Conservation (phyloP, 768 basidiomycete genomes). For the Harrya chromipes region DNA sequence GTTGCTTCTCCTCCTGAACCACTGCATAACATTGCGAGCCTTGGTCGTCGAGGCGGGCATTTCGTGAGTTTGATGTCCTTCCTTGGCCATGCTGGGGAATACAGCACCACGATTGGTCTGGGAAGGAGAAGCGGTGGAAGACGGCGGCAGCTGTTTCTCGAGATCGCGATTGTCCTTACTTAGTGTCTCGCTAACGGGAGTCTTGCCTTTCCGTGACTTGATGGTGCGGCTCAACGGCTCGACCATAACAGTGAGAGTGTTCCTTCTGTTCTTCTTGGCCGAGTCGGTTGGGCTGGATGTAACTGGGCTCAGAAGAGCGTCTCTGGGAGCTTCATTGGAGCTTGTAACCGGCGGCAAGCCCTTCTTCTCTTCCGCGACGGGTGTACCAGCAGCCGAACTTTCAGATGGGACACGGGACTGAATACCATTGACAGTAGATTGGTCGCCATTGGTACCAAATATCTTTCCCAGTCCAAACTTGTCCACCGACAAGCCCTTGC, state of each 20-base stretch:
- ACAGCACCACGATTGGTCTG: slow-evolving; percentile 24
- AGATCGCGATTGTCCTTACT: slow-evolving; percentile 43
- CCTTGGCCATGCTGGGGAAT: slow-evolving; percentile 27
- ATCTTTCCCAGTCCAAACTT: slow-evolving; percentile 78
- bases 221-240: slow-evolving; percentile 62
- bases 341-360: slow-evolving; percentile 2
- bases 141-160: slow-evolving; percentile 34
- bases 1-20: slow-evolving; percentile 84
- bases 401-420: slow-evolving; percentile 45
- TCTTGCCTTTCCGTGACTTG: slow-evolving; percentile 36
- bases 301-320: slow-evolving; percentile 37
- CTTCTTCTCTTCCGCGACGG: slow-evolving; percentile 18
- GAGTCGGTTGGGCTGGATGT: slow-evolving; percentile 25
- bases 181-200: slow-evolving; percentile 32
- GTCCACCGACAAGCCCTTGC: slow-evolving; percentile 73
- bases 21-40: slow-evolving; percentile 96
- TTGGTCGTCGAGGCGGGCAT: slow-evolving; percentile 78
- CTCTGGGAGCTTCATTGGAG: slow-evolving; percentile 22
- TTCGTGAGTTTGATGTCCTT: slow-evolving; percentile 29
- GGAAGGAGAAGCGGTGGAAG: slow-evolving; percentile 30
- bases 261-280: slow-evolving; percentile 65
- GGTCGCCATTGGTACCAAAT: slow-evolving; percentile 47
- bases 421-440: slow-evolving; percentile 29
- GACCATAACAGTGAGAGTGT: slow-evolving; percentile 86
- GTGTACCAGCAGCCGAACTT: slow-evolving; percentile 29